Conservation (phyloP, 2,329 filamentous ascomycete species). For the Akanthomyces uredinophilus region DNA sequence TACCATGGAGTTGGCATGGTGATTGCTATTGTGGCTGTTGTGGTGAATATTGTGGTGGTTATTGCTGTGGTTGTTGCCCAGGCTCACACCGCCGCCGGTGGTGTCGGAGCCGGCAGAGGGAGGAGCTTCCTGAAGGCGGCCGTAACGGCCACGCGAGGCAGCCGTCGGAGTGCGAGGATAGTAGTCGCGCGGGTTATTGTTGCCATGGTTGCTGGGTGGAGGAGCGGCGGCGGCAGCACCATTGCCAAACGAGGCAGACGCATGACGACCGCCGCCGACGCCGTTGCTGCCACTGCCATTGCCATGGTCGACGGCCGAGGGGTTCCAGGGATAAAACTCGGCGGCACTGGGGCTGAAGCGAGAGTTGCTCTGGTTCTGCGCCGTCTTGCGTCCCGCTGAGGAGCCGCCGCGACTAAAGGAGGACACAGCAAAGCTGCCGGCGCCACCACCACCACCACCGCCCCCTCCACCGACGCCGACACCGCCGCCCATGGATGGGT, state of each 20-base stretch:
- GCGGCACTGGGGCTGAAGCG: conserved; percentile 29
- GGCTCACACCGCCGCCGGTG: background rate
- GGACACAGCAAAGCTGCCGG: conserved; percentile 14
- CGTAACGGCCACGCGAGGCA: conserved; percentile 24
- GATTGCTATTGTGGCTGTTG: background rate
- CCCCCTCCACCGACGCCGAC: background rate
- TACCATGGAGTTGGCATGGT: conserved; percentile 16
- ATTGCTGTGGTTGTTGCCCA: background rate
- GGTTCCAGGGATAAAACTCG: conserved; percentile 29
- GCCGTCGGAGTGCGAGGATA: conserved; percentile 28
- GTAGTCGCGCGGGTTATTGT: conserved; percentile 22
- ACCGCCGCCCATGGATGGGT: background rate
- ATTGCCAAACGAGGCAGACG: conserved; percentile 15
- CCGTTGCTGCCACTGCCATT: conserved; percentile 11
- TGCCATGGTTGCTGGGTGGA: conserved; percentile 19
- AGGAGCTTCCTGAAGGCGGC: conserved; percentile 25
- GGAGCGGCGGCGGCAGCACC: conserved; percentile 1
- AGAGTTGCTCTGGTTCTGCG: background rate
- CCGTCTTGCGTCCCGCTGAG: conserved; percentile 5
- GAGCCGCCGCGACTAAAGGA: conserved; percentile 14
- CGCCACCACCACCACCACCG: background rate
- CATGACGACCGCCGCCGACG: conserved; percentile 11
- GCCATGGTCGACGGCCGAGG: conserved; percentile 21
- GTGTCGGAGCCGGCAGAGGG: conserved; percentile 10
- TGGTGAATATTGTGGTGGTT: background rate